Conservation (phyloP, 164 flowering plant species). For the Aristolochia contorta region DNA sequence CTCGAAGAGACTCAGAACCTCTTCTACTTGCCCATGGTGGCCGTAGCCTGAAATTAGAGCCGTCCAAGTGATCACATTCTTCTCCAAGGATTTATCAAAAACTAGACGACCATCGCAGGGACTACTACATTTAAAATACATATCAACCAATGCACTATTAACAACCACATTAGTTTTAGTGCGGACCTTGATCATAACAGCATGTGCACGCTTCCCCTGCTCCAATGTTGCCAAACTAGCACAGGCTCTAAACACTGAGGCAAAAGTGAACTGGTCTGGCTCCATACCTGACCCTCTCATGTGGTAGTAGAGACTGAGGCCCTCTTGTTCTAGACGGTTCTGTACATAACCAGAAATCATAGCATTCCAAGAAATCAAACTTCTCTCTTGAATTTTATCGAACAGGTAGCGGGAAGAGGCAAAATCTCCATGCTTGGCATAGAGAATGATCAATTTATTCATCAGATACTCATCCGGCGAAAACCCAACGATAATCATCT, state of each 20-base stretch:
- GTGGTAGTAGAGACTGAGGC: slow-evolving; percentile 32
- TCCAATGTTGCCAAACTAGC: slow-evolving; percentile 51
- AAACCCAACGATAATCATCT: slow-evolving; percentile 57
- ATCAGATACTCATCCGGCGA: slow-evolving; percentile 41
- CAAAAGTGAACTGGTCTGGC: slow-evolving; percentile 80
- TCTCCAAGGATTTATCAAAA: slow-evolving; percentile 35
- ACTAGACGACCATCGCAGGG: slow-evolving; percentile 41
- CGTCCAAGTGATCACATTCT: slow-evolving; percentile 74
- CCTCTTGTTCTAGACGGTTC: slow-evolving; percentile 45
- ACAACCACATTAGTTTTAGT: slow-evolving; percentile 53
- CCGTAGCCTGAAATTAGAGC: slow-evolving; percentile 73
- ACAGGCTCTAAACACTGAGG: slow-evolving; percentile 68
- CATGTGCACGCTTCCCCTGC: slow-evolving; percentile 60
- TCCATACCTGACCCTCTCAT: slow-evolving; percentile 45
- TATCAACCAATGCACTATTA: slow-evolving; percentile 67
- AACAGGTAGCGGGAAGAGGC: slow-evolving; percentile 38
- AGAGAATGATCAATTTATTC: slow-evolving; percentile 56
- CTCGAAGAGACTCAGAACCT: slow-evolving; percentile 47
- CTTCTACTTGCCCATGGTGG: slow-evolving; percentile 44
- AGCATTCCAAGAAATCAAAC: slow-evolving; percentile 62
- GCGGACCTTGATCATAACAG: slow-evolving; percentile 45
- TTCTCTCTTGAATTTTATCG: slow-evolving; percentile 24
- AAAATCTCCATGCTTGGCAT: slow-evolving; percentile 53
- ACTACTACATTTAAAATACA: slow-evolving; percentile 74
- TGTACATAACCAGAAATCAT: slow-evolving; percentile 68